These are phyloP conservation scores for Camillea tinctor DNA, from an alignment of 2,329 filamentous ascomycete genomes.

Conservation along the genomic window DNA sequence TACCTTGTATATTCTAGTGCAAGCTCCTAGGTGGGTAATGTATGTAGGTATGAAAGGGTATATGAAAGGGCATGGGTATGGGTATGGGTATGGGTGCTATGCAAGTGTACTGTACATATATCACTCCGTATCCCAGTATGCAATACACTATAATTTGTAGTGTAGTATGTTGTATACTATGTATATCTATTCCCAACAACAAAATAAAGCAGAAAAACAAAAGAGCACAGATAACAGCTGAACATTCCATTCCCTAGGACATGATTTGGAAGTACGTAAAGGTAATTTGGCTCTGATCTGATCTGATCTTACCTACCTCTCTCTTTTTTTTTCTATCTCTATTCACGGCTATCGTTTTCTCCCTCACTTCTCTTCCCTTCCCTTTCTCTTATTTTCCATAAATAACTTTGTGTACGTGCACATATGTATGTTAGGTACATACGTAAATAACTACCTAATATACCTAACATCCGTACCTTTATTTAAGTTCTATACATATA, in stretches of 20 bases:
- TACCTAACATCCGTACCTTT: too few relatives aligned
- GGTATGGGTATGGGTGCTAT: neutral
- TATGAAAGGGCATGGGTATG: too few relatives aligned
- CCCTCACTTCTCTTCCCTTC: neutral
- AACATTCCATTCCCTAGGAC: neutral
- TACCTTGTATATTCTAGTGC: neutral
- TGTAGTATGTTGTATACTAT: too few relatives aligned
- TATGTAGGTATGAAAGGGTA: too few relatives aligned
- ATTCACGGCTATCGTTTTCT: neutral
- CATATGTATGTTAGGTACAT: constrained; percentile 1
- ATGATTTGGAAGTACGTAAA: neutral
- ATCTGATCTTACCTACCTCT: too few relatives aligned
- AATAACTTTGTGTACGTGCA: constrained; percentile 4
- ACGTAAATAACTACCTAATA: neutral
- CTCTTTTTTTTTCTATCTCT: neutral
- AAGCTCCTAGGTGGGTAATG: neutral
- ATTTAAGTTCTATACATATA: too few relatives aligned
- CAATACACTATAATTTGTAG: neutral
- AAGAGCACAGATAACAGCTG: neutral
- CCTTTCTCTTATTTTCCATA: neutral
- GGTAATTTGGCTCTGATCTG: neutral
- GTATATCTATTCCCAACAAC: too few relatives aligned
- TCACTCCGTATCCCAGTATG: neutral
- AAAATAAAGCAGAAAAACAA: neutral
- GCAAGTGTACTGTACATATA: too few relatives aligned